Base-by-base conservation (phyloP, 2,329 filamentous ascomycete species). In the Sclerotiophoma versabilis region DNA sequence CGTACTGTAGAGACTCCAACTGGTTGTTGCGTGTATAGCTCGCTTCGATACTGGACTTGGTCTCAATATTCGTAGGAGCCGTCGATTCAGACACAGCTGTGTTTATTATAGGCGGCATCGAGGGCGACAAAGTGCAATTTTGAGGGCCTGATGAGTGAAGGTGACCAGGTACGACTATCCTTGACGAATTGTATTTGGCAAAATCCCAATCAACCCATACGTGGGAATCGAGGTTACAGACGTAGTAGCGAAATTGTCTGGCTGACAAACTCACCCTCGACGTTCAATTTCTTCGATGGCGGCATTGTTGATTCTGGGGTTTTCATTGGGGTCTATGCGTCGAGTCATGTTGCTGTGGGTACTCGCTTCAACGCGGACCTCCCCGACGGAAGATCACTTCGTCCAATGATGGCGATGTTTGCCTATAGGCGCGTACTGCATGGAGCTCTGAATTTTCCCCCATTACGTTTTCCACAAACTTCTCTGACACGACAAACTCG, bases 311-410 rank as follows among this genome's bases (percentile, higher is more conserved):
- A 44, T 41, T 44, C 41, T 20, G 44, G 39, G 49, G 49, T 42
- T 53, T 57, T 49, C 39, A 34, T 49, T 25, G 11, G 23, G 38
- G 49, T 41, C 45, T 17, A 42, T 46, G 44, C 45, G 19, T 33
- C 45, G 45, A 54, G 38, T 46, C 54, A 38, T 23, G 49, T 20
- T 15, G 37, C 26, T 25, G 43, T 57, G 49, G 54, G 26, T 55
- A 55, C 47, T 47, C 23, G 23, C 29, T 51, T 19, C 41, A 37
- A 14, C 49, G 54, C 54, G 49, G 54, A 54, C 38, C 44, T 53
- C 54, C 49, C 49, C 49, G 54, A 57, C 45, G 29, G 32, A 37
- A 37, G 37, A 34, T 38, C 26, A 7, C 22, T 23, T 20, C 4
- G 37, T 38, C 53, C 53, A 52, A 57, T 57, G 30, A 42, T 4